Evolutionary conservation across 2,329 filamentous ascomycete genomes (phyloP).

Genomic region (Aspergillus brunneoviolaceus): DNA sequence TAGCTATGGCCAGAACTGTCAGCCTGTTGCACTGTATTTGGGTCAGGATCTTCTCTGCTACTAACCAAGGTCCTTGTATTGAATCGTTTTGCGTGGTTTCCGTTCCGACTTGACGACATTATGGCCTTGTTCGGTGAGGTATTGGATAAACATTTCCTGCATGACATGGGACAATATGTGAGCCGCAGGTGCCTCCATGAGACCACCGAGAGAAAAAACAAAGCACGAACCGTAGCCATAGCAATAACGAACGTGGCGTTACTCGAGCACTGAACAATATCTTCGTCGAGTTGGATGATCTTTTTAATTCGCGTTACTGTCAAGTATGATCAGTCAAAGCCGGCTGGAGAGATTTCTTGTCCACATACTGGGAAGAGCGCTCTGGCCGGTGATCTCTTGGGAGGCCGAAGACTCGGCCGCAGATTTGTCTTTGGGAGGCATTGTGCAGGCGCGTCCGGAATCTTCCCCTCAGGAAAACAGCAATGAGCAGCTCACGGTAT

Average conservation of each 20-base stretch:
- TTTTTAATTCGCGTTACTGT: slow-evolving; percentile 93
- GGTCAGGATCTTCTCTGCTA: background rate
- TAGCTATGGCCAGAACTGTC: slow-evolving; percentile 54
- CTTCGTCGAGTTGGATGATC: slow-evolving; percentile 84
- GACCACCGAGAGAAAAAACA: background rate
- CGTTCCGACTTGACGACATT: slow-evolving; percentile 86
- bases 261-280: slow-evolving; percentile 82
- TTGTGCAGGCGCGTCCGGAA: slow-evolving; percentile 38
- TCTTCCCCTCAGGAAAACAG: background rate
- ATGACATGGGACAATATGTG: slow-evolving; percentile 3
- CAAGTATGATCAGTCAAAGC: background rate
- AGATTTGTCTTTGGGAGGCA: slow-evolving; percentile 78
- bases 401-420: slow-evolving; percentile 70
- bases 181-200: slow-evolving; percentile 3
- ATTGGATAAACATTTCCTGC: slow-evolving; percentile 92
- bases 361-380: slow-evolving; percentile 76
- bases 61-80: slow-evolving; percentile 89
- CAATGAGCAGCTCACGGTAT: background rate
- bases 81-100: slow-evolving; percentile 89
- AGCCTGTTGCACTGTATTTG: slow-evolving; percentile 5
- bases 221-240: slow-evolving; percentile 70
- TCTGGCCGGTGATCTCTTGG: slow-evolving; percentile 80
- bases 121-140: slow-evolving; percentile 80
- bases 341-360: background rate
- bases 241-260: slow-evolving; percentile 94